Base-by-base conservation (phyloP, 257 asterid species). In the Solanum rostratum region DNA sequence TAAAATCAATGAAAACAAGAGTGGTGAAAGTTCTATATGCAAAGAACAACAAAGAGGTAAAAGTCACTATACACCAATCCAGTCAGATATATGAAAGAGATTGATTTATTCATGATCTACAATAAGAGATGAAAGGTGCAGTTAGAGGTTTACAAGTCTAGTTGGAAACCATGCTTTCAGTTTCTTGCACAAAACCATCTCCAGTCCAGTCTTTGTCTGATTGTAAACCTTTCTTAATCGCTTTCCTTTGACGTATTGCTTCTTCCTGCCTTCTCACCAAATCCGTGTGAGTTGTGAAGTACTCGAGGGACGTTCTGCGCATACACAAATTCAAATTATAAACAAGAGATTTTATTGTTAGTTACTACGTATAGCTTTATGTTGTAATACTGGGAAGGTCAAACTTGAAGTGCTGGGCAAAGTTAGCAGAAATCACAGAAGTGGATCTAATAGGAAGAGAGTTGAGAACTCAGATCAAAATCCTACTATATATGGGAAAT, bases 161-260 rank as follows among this genome's bases (percentile, higher is more conserved):
- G 24, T 76, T 76, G 62, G 82, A 76, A 69, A 94, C 99, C 99
- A 96, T 96, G 91, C 95, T 95, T 85, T 96, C 97, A 5, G 95
- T 88, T 88, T 94, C 98, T 43, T 91, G 93, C 39, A 94, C 98
- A 84, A 96, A 96, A 69, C 99, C 99, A 84, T 96, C 99, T 33
- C 98, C 99, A 0, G 99, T 96, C 99, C 99, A 96, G 91, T 96
- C 99, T 27, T 88, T 92, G 84, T 96, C 99, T 3, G 99, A 96
- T 83, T 89, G 92, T 88, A 93, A 85, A 24, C 98, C 99, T 90
- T 94, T 90, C 91, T 92, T 92, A 87, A 90, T 86, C 3, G 97
- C 98, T 88, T 90, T 96, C 84, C 98, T 88, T 84, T 90, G 93
- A 5, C 91, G 93, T 19, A 93, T 92, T 19, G 98, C 99, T 83